These are phyloP conservation scores for Chaetoceros tenuissimus DNA, from an alignment of 108 stramenopile genomes.

Conservation along the genomic window DNA sequence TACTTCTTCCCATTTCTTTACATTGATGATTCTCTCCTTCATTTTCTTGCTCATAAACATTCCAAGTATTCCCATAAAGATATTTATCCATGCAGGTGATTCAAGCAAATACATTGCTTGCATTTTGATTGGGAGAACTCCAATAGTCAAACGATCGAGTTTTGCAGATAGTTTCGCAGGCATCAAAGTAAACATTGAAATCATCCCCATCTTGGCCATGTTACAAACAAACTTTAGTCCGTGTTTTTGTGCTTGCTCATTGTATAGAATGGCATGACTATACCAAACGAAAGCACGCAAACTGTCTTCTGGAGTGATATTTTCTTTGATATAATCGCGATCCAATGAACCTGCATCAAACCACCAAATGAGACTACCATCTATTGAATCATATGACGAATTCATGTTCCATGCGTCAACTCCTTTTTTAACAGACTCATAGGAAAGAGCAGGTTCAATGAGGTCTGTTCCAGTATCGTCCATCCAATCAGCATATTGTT, in stretches of 20 bases:
- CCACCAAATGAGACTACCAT: slow-evolving; percentile 50
- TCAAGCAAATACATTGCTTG: slow-evolving; percentile 11
- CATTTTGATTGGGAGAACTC: slow-evolving; percentile 39
- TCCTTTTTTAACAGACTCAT: slow-evolving; percentile 23
- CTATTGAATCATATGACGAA: slow-evolving; percentile 27
- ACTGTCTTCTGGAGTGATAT: slow-evolving; percentile 27
- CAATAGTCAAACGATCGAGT: slow-evolving; percentile 36
- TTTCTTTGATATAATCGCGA: slow-evolving; percentile 20
- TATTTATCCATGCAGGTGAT: slow-evolving; percentile 2
- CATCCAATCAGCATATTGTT: slow-evolving; percentile 56
- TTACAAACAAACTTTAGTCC: slow-evolving; percentile 32
- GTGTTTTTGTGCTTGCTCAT: slow-evolving; percentile 23
- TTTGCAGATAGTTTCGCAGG: slow-evolving; percentile 29
- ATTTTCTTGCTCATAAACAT: slow-evolving; percentile 37
- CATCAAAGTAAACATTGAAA: slow-evolving; percentile 34
- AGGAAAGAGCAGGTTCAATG: slow-evolving; percentile 31
- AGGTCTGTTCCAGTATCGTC: slow-evolving; percentile 39
- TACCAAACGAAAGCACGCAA: slow-evolving; percentile 39
- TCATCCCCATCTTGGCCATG: slow-evolving; percentile 31
- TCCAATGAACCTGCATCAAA: slow-evolving; percentile 45
- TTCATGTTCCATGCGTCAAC: slow-evolving; percentile 34
- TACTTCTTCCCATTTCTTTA: background rate
- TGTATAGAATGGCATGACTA: slow-evolving; percentile 29
- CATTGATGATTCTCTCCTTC: slow-evolving; percentile 12
- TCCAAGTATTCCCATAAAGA: slow-evolving; percentile 25